phyloP scores from a whole-genome alignment of 352 stramenopile species.

The Blastocystis sp. region DNA sequence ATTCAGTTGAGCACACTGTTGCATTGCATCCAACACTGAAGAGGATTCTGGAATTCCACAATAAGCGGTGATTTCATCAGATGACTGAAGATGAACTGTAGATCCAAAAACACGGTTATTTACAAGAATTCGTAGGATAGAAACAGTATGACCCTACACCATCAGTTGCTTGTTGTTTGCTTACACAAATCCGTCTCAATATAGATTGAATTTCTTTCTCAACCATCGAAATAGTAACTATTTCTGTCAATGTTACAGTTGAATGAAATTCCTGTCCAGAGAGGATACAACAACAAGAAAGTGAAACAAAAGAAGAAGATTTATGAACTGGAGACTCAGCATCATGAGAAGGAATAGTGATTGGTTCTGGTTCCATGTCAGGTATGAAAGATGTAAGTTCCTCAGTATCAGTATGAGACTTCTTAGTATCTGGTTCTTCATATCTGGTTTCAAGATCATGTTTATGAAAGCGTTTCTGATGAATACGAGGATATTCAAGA shows the following conservation, averaged over 20 bases:
- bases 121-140: background rate
- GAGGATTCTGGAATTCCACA: background rate
- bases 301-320: background rate
- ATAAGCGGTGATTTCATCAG: background rate
- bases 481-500: no score
- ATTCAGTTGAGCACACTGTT: background rate
- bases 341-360: no score
- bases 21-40: background rate
- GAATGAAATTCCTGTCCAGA: background rate
- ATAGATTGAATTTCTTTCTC: no score
- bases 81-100: background rate
- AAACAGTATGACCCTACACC: background rate
- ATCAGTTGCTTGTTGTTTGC: background rate
- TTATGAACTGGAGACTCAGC: background rate
- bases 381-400: no score
- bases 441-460: no score
- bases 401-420: no score
- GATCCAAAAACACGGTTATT: background rate
- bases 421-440: no score
- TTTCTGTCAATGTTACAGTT: background rate
- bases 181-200: no score
- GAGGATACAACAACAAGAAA: background rate
- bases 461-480: no score
- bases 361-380: no score
- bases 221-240: background rate